phyloP scores from a whole-genome alignment of 2,329 filamentous ascomycete species.

The Helicocarpus griseus region DNA sequence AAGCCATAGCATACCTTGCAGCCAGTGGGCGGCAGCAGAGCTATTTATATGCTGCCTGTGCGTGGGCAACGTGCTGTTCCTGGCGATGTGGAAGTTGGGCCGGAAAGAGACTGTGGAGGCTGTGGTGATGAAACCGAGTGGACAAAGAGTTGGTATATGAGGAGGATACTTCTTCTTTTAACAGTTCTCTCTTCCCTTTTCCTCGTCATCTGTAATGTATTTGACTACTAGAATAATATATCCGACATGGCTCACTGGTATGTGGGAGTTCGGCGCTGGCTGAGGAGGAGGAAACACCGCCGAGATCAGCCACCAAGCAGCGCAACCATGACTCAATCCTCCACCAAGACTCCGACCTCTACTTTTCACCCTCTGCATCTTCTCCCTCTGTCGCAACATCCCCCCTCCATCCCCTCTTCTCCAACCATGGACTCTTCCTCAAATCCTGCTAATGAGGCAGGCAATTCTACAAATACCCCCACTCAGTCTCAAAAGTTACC shows the following conservation, averaged over 20 bases:
- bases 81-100: background rate
- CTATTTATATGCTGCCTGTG: background rate
- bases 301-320: background rate
- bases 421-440: constrained; percentile 6
- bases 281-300: background rate
- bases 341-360: background rate
- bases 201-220: background rate
- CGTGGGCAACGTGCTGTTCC: background rate
- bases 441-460: background rate
- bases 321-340: constrained; percentile 6
- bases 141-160: background rate
- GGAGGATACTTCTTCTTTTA: background rate
- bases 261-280: background rate
- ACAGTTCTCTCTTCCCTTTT: too few relatives aligned
- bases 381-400: background rate
- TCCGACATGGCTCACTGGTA: background rate
- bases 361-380: background rate
- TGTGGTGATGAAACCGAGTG: background rate
- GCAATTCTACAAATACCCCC: background rate
- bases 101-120: background rate
- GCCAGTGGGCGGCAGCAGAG: background rate
- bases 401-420: background rate
- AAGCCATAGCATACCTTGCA: background rate
- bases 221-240: background rate
- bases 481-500: background rate